Conservation (phyloP, 1,284 basidiomycete species). For the Austropuccinia psidii region DNA sequence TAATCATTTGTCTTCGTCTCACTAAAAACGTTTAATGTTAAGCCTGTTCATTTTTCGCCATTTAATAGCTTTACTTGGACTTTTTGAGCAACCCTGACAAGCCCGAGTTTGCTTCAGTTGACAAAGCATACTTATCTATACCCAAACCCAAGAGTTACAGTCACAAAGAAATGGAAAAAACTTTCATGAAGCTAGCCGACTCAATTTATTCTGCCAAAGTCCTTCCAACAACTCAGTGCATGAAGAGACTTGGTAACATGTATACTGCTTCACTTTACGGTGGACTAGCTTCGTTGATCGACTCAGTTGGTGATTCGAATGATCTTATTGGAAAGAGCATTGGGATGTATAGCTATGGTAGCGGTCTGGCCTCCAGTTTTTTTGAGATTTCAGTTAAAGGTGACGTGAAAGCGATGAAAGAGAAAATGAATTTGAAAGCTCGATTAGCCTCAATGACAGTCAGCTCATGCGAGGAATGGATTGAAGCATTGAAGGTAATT, state of each 20-base stretch:
- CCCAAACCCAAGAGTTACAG: slow-evolving; percentile 67
- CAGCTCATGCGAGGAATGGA: slow-evolving; percentile 77
- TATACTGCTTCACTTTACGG: slow-evolving; percentile 97
- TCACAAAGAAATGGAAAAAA: slow-evolving; percentile 93
- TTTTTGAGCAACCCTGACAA: slow-evolving; percentile 70
- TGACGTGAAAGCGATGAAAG: slow-evolving; percentile 67
- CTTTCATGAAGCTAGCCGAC: slow-evolving; percentile 53
- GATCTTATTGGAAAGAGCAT: slow-evolving; percentile 70
- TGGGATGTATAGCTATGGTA: slow-evolving; percentile 88
- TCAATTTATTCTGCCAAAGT: slow-evolving; percentile 64
- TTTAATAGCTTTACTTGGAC: slow-evolving; percentile 65
- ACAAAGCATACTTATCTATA: slow-evolving; percentile 59
- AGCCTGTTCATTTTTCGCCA: slow-evolving; percentile 4
- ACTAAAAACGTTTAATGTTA: background rate
- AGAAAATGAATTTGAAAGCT: slow-evolving; percentile 69
- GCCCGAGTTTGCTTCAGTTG: slow-evolving; percentile 64
- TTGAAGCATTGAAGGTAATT: slow-evolving; percentile 63
- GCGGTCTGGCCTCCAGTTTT: slow-evolving; percentile 84
- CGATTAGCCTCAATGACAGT: slow-evolving; percentile 80
- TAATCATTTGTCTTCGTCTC: too few relatives aligned
- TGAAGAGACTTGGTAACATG: slow-evolving; percentile 89
- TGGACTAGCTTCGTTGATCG: slow-evolving; percentile 74
- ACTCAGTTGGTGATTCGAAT: slow-evolving; percentile 58
- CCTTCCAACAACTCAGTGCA: slow-evolving; percentile 62
- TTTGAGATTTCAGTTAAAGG: slow-evolving; percentile 78